Evolutionary conservation across 768 basidiomycete genomes (phyloP).

Genomic region (Mycena galopus): DNA sequence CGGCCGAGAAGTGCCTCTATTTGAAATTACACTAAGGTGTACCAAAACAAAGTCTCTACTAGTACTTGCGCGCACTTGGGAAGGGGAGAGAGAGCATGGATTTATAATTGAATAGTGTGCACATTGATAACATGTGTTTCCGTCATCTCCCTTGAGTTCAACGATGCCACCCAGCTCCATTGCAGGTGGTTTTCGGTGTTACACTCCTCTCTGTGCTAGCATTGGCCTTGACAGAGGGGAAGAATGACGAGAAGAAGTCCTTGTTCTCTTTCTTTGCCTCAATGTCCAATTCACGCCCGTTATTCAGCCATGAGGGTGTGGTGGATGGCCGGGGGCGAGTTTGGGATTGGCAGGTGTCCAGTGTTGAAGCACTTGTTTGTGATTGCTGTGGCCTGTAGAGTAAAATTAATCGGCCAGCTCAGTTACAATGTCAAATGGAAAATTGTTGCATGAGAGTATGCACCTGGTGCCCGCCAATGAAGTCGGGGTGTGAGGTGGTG

Average conservation of each 20-base stretch:
- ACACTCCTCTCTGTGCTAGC: constrained; percentile 46
- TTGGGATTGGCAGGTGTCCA: constrained; percentile 80
- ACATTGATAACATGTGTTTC: constrained; percentile 99
- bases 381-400: constrained; percentile 83
- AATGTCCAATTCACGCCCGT: constrained; percentile 95
- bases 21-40: too few relatives aligned
- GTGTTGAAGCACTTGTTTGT: constrained; percentile 86
- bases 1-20: too few relatives aligned
- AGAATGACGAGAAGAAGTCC: constrained; percentile 98
- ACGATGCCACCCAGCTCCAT: constrained; percentile 85
- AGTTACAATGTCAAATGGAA: constrained; percentile 3
- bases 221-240: constrained; percentile 60
- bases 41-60: too few relatives aligned
- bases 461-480: constrained; percentile 94
- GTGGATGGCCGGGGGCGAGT: constrained; percentile 64
- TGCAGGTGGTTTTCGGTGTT: constrained; percentile 68
- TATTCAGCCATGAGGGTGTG: constrained; percentile 79
- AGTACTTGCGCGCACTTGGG: too few relatives aligned
- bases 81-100: too few relatives aligned
- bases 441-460: constrained; percentile 12
- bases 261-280: constrained; percentile 90
- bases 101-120: constrained; percentile 53
- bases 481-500: constrained; percentile 99
- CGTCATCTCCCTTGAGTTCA: constrained; percentile 95
- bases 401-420: too few relatives aligned